These are phyloP conservation scores for Alternaria metachromatica DNA, from an alignment of 2,329 filamentous ascomycete genomes.

Conservation along the genomic window DNA sequence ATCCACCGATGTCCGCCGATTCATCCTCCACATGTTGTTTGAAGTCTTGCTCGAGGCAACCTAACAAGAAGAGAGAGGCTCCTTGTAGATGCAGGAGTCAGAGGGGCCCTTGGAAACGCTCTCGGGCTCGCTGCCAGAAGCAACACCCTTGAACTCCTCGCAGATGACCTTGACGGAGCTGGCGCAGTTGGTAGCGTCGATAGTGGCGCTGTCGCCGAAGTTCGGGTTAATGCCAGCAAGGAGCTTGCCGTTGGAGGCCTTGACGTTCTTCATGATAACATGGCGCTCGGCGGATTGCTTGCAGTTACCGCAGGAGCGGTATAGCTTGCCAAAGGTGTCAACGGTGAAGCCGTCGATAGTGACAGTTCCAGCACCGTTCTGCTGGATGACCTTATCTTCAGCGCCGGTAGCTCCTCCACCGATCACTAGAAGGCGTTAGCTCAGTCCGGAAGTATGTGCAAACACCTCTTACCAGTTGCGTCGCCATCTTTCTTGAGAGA, in stretches of 20 bases:
- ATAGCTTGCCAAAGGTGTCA: conserved; percentile 50
- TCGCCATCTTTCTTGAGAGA: conserved; percentile 38
- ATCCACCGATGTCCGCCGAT: background rate
- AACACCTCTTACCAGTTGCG: conserved; percentile 8
- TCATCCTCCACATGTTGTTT: background rate
- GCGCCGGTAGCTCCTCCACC: conserved; percentile 51
- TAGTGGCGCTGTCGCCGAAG: conserved; percentile 59
- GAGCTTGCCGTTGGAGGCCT: conserved; percentile 51
- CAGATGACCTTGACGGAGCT: conserved; percentile 39
- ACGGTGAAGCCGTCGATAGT: conserved; percentile 45
- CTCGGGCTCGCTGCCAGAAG: conserved; percentile 36
- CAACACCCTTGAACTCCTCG: conserved; percentile 44
- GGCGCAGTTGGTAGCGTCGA: conserved; percentile 46
- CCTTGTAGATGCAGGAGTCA: conserved; percentile 38
- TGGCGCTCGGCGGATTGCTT: conserved; percentile 56
- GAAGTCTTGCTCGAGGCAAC: background rate
- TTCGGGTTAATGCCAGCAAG: conserved; percentile 60
- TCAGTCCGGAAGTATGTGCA: background rate
- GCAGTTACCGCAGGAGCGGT: conserved; percentile 57
- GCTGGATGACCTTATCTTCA: conserved; percentile 53
- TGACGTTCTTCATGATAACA: conserved; percentile 54
- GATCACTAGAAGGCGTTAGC: conserved; percentile 32
- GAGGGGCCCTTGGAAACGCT: conserved; percentile 33
- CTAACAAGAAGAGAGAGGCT: conserved; percentile 29
- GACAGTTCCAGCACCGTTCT: conserved; percentile 52